Percentiles rank a stretch among this genome's conserved stretches.
Conservation (phyloP, 805 yeast genomes). For the Suhomyces emberorum region DNA sequence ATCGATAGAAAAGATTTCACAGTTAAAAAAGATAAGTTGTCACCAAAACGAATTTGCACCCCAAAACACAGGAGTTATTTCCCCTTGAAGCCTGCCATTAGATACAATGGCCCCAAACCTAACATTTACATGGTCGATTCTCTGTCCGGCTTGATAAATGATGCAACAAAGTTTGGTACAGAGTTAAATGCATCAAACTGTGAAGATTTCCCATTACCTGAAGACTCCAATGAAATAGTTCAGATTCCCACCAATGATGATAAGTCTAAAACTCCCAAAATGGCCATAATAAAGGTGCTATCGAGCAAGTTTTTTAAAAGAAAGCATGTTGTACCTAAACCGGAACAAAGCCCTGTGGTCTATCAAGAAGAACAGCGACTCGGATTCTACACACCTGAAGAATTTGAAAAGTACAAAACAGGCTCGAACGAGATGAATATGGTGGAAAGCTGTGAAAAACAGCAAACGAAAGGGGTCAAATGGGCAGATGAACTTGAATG, state of each 20-base stretch:
- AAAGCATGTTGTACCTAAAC: background rate
- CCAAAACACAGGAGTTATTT: slow-evolving; percentile 32
- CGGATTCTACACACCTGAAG: slow-evolving; percentile 5
- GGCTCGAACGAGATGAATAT: slow-evolving; percentile 3
- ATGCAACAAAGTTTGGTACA: slow-evolving; percentile 68
- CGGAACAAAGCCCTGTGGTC: background rate
- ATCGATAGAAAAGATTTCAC: slow-evolving; percentile 7
- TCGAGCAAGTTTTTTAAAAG: slow-evolving; percentile 9
- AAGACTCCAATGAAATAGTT: slow-evolving; percentile 52
- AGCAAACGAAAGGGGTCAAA: slow-evolving; percentile 28
- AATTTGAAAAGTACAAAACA: slow-evolving; percentile 1
- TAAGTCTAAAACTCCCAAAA: slow-evolving; percentile 22
- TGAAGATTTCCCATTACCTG: slow-evolving; percentile 62
- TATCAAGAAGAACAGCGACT: background rate
- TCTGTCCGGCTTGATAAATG: slow-evolving; percentile 55
- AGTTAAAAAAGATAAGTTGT: slow-evolving; percentile 13
- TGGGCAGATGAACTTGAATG: slow-evolving; percentile 12
- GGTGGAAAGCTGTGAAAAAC: no score
- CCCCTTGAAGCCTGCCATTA: slow-evolving; percentile 32
- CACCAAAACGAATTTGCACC: slow-evolving; percentile 43
- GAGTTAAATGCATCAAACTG: slow-evolving; percentile 62
- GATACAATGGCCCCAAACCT: slow-evolving; percentile 14
- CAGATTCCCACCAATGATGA: slow-evolving; percentile 50
- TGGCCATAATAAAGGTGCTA: slow-evolving; percentile 42
- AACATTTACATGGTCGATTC: slow-evolving; percentile 56